Percentiles rank a stretch among this genome's conserved stretches.
phyloP scores from a whole-genome alignment of 148 eudicot species.

The Fallopia convolvulus region DNA sequence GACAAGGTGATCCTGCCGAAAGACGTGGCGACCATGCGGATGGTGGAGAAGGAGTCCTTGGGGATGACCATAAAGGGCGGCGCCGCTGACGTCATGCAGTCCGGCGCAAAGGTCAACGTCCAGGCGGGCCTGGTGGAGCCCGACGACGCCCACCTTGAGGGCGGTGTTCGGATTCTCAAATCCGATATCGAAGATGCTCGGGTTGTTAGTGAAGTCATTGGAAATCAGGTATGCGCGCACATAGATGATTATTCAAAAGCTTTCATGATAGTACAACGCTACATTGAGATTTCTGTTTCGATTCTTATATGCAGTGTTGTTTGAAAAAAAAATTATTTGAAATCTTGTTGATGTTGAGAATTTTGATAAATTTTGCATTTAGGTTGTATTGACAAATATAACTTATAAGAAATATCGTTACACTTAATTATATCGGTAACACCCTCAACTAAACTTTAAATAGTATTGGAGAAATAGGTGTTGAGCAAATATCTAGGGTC shows the following conservation, averaged over 20 bases:
- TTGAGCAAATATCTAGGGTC: not conserved
- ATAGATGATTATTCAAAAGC: too few species aligned
- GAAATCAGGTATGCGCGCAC: not conserved
- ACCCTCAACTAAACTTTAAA: too few species aligned
- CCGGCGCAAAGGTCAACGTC: slow-evolving; percentile 47
- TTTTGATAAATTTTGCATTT: too few species aligned
- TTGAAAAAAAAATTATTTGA: too few species aligned
- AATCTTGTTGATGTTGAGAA: too few species aligned
- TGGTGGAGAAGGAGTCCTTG: slow-evolving; percentile 38
- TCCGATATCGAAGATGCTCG: not conserved
- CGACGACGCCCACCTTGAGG: slow-evolving; percentile 19
- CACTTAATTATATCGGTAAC: too few species aligned
- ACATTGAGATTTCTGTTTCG: too few species aligned
- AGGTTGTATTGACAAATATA: too few species aligned
- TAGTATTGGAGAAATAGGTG: not conserved
- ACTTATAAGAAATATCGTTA: too few species aligned
- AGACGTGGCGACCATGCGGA: slow-evolving; percentile 59
- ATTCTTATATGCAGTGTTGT: too few species aligned
- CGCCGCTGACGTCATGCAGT: slow-evolving; percentile 49
- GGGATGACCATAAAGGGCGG: slow-evolving; percentile 43
- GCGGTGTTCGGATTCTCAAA: slow-evolving; percentile 1
- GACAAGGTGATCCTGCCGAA: slow-evolving; percentile 30
- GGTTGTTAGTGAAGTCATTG: not conserved
- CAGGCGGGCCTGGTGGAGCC: slow-evolving; percentile 24
- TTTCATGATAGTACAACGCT: too few species aligned